Evolutionary conservation across 441 rosid genomes (phyloP), one percentile per base, ranked within the genome.

Genomic region (Raphanus hybrid): DNA sequence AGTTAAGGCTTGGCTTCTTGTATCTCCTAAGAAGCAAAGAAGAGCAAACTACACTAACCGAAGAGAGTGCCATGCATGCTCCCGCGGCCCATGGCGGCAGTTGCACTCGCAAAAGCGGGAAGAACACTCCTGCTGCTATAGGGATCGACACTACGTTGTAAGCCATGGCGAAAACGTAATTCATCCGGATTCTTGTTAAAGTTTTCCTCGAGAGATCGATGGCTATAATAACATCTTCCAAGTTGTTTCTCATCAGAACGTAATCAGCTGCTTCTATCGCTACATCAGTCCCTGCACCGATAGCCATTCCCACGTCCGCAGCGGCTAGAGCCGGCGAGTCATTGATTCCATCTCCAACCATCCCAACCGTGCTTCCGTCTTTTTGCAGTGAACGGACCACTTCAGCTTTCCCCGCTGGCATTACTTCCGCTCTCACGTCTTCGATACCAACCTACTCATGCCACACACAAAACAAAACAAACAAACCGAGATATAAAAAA

Each of bases 261-360:
- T 92, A 93, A 79, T 96, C 97, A 0, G 99, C 99, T 59, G 99
- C 98, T 88, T 96, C 99, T 20, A 93, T 91, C 11, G 98, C 99
- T 6, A 96, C 88, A 77, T 93, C 99, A 0, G 99, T 96, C 15
- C 99, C 99, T 1, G 99, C 99, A 41, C 99, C 99, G 73, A 96
- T 93, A 3, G 98, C 99, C 94, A 96, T 92, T 58, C 99, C 99
- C 65, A 96, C 93, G 43, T 96, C 99, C 0, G 99, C 93, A n/a
- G 98, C 98, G 0, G 97, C 99, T 62, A 96, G 87, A 64, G 97
- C 99, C 0, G 99, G 99, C 3, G 99, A 96, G 81, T 96, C 99
- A 11, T 96, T 96, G 76, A 96, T 93, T 16, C 99, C 99, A 20
- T 96, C 99, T 66, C 99, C 99, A 60, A 96, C 98, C 99, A 96